A percentile compares a stretch with the other conserved stretches of the same genome.
phyloP scores from a whole-genome alignment of 164 flowering plant genomes.

The Vitis amurensis region DNA sequence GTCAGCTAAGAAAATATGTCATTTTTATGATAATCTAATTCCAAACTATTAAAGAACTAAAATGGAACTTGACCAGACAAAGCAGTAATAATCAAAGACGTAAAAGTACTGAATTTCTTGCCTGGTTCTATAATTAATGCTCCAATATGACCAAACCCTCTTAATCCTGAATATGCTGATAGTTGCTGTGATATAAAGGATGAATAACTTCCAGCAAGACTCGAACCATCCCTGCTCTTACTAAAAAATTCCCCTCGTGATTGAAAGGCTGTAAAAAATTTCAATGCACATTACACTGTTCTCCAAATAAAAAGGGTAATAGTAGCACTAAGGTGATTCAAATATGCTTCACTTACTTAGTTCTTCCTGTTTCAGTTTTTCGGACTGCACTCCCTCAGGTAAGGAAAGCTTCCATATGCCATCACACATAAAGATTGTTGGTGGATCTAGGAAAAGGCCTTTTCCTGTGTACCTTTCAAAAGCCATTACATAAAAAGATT shows the following conservation, averaged over 20 bases:
- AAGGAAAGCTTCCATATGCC: constrained; percentile 61
- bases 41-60: not conserved
- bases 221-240: constrained; percentile 56
- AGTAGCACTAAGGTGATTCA: too few relatives aligned
- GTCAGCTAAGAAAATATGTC: too few relatives aligned
- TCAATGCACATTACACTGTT: constrained; percentile 3
- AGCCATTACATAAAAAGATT: not conserved
- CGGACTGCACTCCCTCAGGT: constrained; percentile 45
- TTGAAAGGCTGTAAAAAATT: constrained; percentile 54
- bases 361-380: constrained; percentile 21
- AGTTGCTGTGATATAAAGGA: constrained; percentile 57
- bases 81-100: not conserved
- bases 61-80: not conserved
- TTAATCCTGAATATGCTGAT: constrained; percentile 23
- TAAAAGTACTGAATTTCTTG: constrained; percentile 25
- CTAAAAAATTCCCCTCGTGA: constrained; percentile 63
- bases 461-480: constrained; percentile 86
- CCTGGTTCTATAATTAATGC: constrained; percentile 96
- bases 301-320: not conserved
- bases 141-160: constrained; percentile 46
- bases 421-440: constrained; percentile 57
- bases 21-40: not conserved
- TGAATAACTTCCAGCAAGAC: constrained; percentile 54
- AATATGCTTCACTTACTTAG: constrained; percentile 39
- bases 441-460: constrained; percentile 88